phyloP scores from a whole-genome alignment of 192 early-diverging fungal genomes.

The Coemansia sp. region DNA sequence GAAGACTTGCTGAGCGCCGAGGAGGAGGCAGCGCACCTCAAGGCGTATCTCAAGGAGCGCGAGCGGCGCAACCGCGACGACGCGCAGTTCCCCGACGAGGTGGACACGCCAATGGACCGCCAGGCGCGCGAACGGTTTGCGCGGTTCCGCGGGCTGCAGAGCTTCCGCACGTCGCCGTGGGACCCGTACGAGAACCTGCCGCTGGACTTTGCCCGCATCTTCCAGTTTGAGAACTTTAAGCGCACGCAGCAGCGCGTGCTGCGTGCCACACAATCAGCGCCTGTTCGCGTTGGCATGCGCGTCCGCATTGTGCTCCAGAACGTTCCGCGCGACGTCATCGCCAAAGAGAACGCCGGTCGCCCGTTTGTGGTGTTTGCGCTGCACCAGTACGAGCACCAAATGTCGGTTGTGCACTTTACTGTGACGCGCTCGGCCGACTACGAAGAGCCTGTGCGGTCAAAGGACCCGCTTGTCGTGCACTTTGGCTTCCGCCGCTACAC shows the following conservation, averaged over 20 bases:
- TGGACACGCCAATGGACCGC: conserved; percentile 88
- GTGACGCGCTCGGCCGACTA: conserved; percentile 73
- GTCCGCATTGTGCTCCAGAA: conserved; percentile 76
- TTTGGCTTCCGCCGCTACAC: conserved; percentile 86
- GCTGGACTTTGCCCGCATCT: conserved; percentile 92
- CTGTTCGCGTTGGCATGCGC: conserved; percentile 65
- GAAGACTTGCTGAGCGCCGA: conserved; percentile 32
- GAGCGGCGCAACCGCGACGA: conserved; percentile 62
- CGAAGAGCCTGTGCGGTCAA: conserved; percentile 81
- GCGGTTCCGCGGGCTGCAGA: conserved; percentile 93
- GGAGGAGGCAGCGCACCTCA: conserved; percentile 44
- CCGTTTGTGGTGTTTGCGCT: conserved; percentile 66
- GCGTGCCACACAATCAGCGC: conserved; percentile 46
- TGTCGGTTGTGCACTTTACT: conserved; percentile 81
- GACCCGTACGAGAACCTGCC: conserved; percentile 98
- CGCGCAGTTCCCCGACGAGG: conserved; percentile 92
- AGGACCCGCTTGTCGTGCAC: conserved; percentile 87
- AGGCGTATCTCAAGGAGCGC: conserved; percentile 61
- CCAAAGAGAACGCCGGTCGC: conserved; percentile 13
- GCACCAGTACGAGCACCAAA: conserved; percentile 92
- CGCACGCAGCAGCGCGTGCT: conserved; percentile 78
- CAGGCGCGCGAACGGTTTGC: conserved; percentile 84
- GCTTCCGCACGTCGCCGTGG: conserved; percentile 94
- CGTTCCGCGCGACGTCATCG: conserved; percentile 45
- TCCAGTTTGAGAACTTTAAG: conserved; percentile 90